These are phyloP conservation scores for Rhynchospora breviuscula DNA, from an alignment of 176 grass and related monocot species.

Conservation along the genomic window DNA sequence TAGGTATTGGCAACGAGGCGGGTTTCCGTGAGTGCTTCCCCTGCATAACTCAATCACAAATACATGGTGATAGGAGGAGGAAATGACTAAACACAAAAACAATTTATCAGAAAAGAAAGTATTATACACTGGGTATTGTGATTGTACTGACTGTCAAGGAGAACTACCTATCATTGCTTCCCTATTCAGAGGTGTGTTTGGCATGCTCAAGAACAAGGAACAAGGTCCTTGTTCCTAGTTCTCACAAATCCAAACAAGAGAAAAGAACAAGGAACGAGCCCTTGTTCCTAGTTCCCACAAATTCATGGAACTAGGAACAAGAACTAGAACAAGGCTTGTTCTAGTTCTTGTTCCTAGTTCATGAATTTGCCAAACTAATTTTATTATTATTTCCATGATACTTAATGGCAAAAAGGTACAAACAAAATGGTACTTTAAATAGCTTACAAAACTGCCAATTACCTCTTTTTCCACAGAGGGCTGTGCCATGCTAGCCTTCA, in stretches of 20 bases:
- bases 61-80: neutral
- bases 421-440: neutral
- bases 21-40: constrained; percentile 51
- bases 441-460: constrained; percentile 7
- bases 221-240: no score
- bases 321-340: no score
- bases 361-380: neutral
- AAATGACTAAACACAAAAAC: neutral
- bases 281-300: no score
- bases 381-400: neutral
- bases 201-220: no score
- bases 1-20: constrained; percentile 69
- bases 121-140: neutral
- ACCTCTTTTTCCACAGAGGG: constrained; percentile 49
- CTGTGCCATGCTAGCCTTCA: constrained; percentile 75
- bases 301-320: no score
- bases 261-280: no score
- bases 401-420: neutral
- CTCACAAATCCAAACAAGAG: no score
- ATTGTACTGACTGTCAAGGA: neutral
- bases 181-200: neutral
- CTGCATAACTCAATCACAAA: constrained; percentile 29
- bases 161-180: neutral
- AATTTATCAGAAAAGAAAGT: neutral
- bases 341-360: no score